These are phyloP conservation scores for Pseudohalonectria lignicola DNA, from an alignment of 2,329 filamentous ascomycete species.

Conservation along the genomic window DNA sequence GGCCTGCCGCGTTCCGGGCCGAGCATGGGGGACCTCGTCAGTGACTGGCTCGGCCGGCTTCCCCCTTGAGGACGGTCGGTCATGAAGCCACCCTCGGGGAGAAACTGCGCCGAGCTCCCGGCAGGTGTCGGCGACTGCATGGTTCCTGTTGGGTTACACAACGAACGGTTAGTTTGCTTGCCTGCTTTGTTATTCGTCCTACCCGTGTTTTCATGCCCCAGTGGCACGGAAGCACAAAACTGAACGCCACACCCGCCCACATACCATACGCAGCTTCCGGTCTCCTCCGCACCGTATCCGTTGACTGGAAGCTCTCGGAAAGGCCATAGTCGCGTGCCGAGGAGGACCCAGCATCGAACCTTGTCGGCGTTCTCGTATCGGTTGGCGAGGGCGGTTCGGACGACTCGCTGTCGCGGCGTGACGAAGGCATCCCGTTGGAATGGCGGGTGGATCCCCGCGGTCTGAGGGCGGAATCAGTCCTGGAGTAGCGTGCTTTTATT, in stretches of 20 bases:
- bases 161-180: neutral
- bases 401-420: constrained; percentile 2
- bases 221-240: too few species aligned
- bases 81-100: constrained; percentile 21
- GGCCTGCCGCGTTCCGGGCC: constrained; percentile 35
- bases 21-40: constrained; percentile 31
- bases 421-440: neutral
- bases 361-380: constrained; percentile 9
- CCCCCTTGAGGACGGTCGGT: constrained; percentile 28
- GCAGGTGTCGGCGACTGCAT: constrained; percentile 13
- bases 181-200: too few species aligned
- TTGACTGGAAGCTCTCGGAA: constrained; percentile 46
- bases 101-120: constrained; percentile 9
- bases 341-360: constrained; percentile 16
- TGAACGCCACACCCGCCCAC: too few species aligned
- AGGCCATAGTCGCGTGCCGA: constrained; percentile 29
- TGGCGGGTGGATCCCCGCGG: neutral
- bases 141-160: constrained; percentile 16
- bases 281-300: constrained; percentile 47
- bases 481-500: too few species aligned
- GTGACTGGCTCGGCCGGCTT: constrained; percentile 14
- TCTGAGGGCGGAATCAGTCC: neutral
- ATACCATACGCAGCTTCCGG: constrained; percentile 48
- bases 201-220: too few species aligned
- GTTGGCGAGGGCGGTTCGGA: constrained; percentile 3